Conservation (phyloP, 768 basidiomycete species). For the Hericium rajendrae region DNA sequence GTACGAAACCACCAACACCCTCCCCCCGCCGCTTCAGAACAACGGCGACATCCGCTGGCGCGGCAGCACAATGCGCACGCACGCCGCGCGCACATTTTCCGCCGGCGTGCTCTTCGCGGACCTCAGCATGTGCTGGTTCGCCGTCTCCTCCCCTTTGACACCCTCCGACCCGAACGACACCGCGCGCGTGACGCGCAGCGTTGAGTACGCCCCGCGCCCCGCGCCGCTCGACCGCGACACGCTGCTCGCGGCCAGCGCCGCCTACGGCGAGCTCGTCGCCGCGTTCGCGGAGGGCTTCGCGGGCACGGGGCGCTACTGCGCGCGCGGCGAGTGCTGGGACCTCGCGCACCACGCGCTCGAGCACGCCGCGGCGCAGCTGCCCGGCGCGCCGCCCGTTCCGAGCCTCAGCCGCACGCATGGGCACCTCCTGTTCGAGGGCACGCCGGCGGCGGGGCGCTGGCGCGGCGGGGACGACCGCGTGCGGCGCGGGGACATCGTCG, state of each 20-base stretch:
- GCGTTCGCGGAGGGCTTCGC: constrained; percentile 37
- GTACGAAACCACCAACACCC: constrained; percentile 25
- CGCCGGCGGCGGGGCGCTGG: constrained; percentile 34
- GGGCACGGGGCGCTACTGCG: constrained; percentile 33
- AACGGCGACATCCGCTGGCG: constrained; percentile 18
- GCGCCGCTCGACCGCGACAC: constrained; percentile 22
- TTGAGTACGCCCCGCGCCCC: constrained; percentile 31
- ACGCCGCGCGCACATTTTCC: constrained; percentile 22
- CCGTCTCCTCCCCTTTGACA: constrained; percentile 22
- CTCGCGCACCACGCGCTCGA: constrained; percentile 41
- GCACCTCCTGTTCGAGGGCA: constrained; percentile 38
- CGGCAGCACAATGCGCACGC: constrained; percentile 22
- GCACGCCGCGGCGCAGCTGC: constrained; percentile 30
- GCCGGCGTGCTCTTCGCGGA: constrained; percentile 38
- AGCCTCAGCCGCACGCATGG: constrained; percentile 45
- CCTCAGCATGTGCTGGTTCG: constrained; percentile 40
- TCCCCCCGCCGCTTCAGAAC: constrained; percentile 26
- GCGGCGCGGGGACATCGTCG: constrained; percentile 44
- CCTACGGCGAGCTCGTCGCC: constrained; percentile 40
- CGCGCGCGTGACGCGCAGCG: constrained; percentile 24
- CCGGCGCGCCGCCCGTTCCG: constrained; percentile 36
- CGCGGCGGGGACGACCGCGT: constrained; percentile 42
- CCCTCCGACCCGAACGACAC: constrained; percentile 23
- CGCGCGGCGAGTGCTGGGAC: constrained; percentile 52
- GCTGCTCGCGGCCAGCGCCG: constrained; percentile 34